Conservation (phyloP, 176 grass and related monocot genomes). For the Oryza meyeriana region DNA sequence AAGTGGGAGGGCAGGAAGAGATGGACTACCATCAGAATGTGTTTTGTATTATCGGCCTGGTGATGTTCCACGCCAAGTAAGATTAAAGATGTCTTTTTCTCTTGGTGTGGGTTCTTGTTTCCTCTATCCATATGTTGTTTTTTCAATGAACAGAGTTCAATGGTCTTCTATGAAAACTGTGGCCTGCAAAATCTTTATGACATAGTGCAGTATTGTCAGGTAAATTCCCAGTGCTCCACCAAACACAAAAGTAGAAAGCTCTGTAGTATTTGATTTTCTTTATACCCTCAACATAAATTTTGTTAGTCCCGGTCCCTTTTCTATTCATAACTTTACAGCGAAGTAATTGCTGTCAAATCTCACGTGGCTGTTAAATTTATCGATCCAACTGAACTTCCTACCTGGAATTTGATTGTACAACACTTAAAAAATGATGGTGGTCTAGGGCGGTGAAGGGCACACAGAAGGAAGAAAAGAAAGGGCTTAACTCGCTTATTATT, state of each 20-base stretch:
- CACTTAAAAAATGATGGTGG: background rate
- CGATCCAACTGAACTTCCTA: background rate
- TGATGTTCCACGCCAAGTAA: constrained; percentile 77
- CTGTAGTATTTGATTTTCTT: constrained; percentile 11
- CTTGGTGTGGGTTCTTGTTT: constrained; percentile 25
- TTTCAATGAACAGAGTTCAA: constrained; percentile 69
- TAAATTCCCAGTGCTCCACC: constrained; percentile 21
- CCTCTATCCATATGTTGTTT: constrained; percentile 6
- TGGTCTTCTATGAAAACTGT: constrained; percentile 96
- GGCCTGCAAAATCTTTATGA: constrained; percentile 97
- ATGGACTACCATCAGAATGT: constrained; percentile 91
- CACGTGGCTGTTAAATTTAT: background rate
- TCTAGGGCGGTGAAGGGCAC: no score
- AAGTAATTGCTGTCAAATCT: constrained; percentile 2
- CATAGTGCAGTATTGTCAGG: constrained; percentile 88
- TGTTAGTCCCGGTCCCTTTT: constrained; percentile 13
- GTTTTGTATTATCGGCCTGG: constrained; percentile 81
- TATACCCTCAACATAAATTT: background rate
- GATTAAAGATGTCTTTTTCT: constrained; percentile 24
- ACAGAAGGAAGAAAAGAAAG: no score
- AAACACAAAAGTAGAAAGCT: constrained; percentile 2
- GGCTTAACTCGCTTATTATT: no score
- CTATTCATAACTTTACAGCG: background rate
- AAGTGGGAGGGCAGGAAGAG: constrained; percentile 84
- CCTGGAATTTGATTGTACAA: background rate